Evolutionary conservation across 2,329 filamentous ascomycete genomes (phyloP), one percentile per base, ranked within the genome.

Genomic region (Aspergillus pseudoviridinutans): DNA sequence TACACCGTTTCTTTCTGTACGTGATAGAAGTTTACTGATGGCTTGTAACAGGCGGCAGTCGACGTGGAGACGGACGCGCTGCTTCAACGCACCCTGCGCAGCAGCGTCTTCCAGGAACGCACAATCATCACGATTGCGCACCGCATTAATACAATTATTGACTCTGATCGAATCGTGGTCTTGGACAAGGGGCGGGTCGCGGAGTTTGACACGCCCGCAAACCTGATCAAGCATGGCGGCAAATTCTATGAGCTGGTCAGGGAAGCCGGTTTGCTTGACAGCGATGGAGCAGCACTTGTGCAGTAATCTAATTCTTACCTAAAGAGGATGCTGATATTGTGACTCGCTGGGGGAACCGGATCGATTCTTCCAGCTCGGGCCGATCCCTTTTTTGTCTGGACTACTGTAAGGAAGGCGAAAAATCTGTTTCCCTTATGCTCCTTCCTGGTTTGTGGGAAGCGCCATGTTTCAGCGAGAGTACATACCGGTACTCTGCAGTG

Each of bases 81-180:
- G 76, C 76, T 87, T 56, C 86, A 88, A 72, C 80, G 82, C 38
- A 87, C 85, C 22, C 72, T 88, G 50, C 80, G 85, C 56, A 85
- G 82, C 69, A 82, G 76, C 66, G 81, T 86, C 73, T 99, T 99
- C 78, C 83, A 87, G 60, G 91, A 97, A 75, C 87, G 91, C 54
- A 99, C 94, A 41, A 97, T 99, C 75, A 96, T 99, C 75, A 99
- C 94, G 1, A 96, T 99, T 68, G 94, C 94, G 27, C 94, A 99
- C 79, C 88, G 94, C 55, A 96, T 99, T 79, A 97, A 97, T 78
- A 99, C 94, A 10, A 97, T 99, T 68, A 83, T 99, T 14, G 86
- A 88, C 68, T 86, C 83, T 60, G 93, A 99, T 77, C 86, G 92
- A 52, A 94, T 99, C 61, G 87, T 99, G 38, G 94, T 99, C 51